These are phyloP conservation scores for Entophlyctis luteolus DNA, from an alignment of 192 early-diverging fungal genomes.

Conservation along the genomic window DNA sequence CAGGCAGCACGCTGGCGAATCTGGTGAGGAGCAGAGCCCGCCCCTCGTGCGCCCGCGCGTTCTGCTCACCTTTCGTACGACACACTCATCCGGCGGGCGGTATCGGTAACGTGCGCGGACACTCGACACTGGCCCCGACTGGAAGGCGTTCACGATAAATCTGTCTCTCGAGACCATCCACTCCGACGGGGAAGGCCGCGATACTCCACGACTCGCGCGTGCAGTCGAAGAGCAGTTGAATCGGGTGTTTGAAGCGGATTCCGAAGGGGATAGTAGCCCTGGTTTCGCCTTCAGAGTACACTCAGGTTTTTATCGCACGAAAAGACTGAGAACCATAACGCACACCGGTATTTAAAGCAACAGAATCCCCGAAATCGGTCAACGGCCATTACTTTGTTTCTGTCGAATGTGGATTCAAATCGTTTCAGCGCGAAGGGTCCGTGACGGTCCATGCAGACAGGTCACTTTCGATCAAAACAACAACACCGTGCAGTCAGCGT, in stretches of 20 bases:
- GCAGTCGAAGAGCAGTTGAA: no score
- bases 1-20: conserved; percentile 35
- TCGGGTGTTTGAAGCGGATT: no score
- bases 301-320: no score
- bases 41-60: background rate
- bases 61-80: background rate
- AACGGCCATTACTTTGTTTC: conserved; percentile 28
- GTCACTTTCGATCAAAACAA: background rate
- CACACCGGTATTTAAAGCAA: no score
- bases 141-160: no score
- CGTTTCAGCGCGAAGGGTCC: background rate
- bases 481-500: background rate
- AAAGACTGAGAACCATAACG: no score
- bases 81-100: background rate
- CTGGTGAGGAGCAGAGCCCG: background rate
- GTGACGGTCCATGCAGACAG: conserved; percentile 1
- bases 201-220: no score
- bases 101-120: background rate
- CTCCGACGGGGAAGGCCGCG: no score
- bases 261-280: no score
- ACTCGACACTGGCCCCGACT: no score
- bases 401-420: conserved; percentile 1
- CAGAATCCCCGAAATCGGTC: background rate
- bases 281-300: no score
- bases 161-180: no score